Percentiles rank a stretch among this genome's conserved stretches.
Evolutionary conservation across 176 grass and related monocot genomes (phyloP).

Genomic region (Carex kokanica): DNA sequence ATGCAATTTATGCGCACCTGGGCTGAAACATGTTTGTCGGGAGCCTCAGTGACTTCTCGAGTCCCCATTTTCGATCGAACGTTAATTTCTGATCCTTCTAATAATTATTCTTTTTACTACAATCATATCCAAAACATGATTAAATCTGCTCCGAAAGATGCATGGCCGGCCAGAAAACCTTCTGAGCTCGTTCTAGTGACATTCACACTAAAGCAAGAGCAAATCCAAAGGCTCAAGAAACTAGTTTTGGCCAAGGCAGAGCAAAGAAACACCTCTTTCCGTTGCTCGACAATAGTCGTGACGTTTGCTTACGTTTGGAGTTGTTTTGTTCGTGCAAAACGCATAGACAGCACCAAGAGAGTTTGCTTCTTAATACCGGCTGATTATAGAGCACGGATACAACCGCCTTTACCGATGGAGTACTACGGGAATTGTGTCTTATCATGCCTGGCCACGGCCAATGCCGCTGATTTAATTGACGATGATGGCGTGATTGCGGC

Average conservation of each 20-base stretch:
- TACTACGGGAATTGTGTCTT: conserved; percentile 64
- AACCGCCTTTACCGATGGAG: conserved; percentile 28
- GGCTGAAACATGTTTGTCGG: conserved; percentile 8
- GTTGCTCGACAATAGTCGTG: conserved; percentile 42
- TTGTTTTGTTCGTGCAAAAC: conserved; percentile 30
- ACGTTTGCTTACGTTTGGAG: conserved; percentile 37
- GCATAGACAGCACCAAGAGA: background rate
- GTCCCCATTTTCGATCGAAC: conserved; percentile 13
- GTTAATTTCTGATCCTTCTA: conserved; percentile 19
- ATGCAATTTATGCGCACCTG: conserved; percentile 22
- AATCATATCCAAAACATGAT: background rate
- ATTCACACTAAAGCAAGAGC: background rate
- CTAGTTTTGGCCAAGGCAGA: background rate
- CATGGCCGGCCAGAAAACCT: background rate
- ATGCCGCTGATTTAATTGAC: conserved; percentile 5
- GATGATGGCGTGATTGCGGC: conserved; percentile 2
- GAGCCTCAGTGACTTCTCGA: background rate
- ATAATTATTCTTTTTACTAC: background rate
- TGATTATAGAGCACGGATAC: conserved; percentile 14
- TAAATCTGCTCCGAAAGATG: background rate
- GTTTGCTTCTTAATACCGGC: background rate
- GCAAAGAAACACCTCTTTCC: conserved; percentile 17
- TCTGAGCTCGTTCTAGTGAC: conserved; percentile 1
- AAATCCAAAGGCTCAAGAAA: conserved; percentile 25
- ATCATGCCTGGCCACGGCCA: background rate